These are phyloP conservation scores for Ensete ventricosum DNA, from an alignment of 176 grass and related monocot genomes.

Conservation along the genomic window DNA sequence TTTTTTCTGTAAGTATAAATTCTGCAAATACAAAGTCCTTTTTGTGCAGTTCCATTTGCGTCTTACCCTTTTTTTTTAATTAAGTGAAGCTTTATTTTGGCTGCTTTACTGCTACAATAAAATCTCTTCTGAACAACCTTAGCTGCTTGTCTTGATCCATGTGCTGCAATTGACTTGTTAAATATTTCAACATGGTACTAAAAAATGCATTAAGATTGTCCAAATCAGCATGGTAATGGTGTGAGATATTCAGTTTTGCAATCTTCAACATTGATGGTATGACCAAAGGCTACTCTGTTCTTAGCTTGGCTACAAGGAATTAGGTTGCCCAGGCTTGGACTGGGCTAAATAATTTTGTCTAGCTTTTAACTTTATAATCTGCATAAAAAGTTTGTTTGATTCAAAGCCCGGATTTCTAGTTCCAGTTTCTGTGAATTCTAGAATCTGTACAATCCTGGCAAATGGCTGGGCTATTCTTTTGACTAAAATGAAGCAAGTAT, in stretches of 20 bases:
- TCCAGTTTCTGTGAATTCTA: not conserved
- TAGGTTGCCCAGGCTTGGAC: not conserved
- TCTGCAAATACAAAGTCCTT: not conserved
- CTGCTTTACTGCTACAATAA: not conserved
- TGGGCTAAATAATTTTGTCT: not conserved
- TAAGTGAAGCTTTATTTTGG: not conserved
- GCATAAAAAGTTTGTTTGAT: not conserved
- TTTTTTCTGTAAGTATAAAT: constrained; percentile 84
- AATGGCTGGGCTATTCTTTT: not conserved
- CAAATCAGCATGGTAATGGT: not conserved
- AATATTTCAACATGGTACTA: not conserved
- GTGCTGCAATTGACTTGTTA: not conserved
- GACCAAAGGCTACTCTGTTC: not conserved
- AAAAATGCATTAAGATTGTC: not conserved
- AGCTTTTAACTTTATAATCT: not conserved
- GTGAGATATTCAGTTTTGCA: not conserved
- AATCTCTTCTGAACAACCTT: not conserved
- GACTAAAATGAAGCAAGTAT: not conserved
- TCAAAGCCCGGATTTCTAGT: not conserved
- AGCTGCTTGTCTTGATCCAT: not conserved
- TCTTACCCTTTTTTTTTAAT: not conserved
- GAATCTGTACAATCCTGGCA: not conserved
- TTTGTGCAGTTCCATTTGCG: constrained; percentile 13
- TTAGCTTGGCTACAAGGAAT: not conserved
- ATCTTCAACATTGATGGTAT: not conserved